Conservation (phyloP, 306 rosid species). For the Cicer arietinum region DNA sequence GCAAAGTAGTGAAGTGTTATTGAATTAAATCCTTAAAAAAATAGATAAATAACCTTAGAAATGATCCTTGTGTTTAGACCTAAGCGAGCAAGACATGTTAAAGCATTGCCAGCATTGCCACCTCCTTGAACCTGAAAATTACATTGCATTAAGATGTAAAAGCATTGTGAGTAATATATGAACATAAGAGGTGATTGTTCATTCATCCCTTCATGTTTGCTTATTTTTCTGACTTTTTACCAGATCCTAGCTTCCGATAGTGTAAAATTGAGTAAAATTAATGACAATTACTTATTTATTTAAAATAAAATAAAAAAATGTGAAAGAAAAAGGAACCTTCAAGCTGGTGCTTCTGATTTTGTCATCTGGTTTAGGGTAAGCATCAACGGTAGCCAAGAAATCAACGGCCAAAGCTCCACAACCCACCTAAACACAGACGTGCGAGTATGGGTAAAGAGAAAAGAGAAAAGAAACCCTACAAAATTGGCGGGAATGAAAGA, state of each 20-base stretch:
- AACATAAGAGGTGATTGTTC: no score
- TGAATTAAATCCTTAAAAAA: background rate
- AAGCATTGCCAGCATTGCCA: conserved; percentile 85
- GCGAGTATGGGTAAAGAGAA: background rate
- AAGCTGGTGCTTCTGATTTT: conserved; percentile 80
- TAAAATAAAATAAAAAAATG: background rate
- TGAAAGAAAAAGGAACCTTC: conserved; percentile 54
- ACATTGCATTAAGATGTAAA: background rate
- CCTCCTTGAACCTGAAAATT: conserved; percentile 89
- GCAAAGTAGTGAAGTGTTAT: no score
- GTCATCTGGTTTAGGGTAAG: conserved; percentile 87
- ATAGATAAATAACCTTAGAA: conserved; percentile 67
- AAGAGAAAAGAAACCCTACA: background rate
- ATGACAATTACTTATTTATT: background rate
- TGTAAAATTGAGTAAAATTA: background rate
- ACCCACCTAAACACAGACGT: conserved; percentile 58
- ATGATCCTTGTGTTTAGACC: conserved; percentile 78
- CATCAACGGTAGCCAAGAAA: conserved; percentile 71
- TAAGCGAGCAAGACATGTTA: conserved; percentile 83
- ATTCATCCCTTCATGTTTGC: no score
- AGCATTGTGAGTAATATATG: background rate
- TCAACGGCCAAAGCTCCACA: conserved; percentile 64
- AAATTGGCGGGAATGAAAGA: conserved; percentile 5
- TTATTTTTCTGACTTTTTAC: no score
- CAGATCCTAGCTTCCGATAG: no score